These are phyloP conservation scores for Trichosporon asahii DNA, from an alignment of 1,284 basidiomycete species.

Conservation along the genomic window DNA sequence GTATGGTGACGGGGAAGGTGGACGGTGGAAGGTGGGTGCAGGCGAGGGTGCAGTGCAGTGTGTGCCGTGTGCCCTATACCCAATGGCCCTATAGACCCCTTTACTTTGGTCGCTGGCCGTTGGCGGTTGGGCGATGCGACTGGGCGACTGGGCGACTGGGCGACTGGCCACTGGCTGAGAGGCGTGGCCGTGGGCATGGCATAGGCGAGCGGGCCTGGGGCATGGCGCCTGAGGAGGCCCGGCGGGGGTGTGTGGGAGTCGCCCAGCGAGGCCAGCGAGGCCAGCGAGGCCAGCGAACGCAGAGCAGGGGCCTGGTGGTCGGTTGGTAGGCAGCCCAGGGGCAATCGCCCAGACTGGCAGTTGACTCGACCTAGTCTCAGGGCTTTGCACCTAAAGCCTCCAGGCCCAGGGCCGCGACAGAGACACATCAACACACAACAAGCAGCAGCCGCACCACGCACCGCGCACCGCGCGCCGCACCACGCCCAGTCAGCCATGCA, in stretches of 20 bases:
- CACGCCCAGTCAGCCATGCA: background rate
- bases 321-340: background rate
- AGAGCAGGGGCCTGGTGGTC: conserved; percentile 1
- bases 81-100: background rate
- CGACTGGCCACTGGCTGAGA: background rate
- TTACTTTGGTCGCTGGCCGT: conserved; percentile 3
- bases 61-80: background rate
- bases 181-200: background rate
- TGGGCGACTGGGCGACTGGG: background rate
- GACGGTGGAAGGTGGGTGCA: conserved; percentile 7
- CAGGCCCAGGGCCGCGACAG: background rate
- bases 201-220: background rate
- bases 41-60: background rate
- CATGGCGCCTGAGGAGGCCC: background rate
- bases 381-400: background rate
- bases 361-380: background rate
- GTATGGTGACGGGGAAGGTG: conserved; percentile 9
- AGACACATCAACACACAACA: background rate
- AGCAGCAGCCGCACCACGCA: background rate
- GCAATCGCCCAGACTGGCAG: conserved; percentile 5
- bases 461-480: background rate
- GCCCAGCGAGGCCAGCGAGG: background rate
- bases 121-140: background rate
- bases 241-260: conserved; percentile 1
- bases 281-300: too few relatives aligned